Base-by-base conservation (phyloP, 1,284 basidiomycete species). In the Malassezia globosa region DNA sequence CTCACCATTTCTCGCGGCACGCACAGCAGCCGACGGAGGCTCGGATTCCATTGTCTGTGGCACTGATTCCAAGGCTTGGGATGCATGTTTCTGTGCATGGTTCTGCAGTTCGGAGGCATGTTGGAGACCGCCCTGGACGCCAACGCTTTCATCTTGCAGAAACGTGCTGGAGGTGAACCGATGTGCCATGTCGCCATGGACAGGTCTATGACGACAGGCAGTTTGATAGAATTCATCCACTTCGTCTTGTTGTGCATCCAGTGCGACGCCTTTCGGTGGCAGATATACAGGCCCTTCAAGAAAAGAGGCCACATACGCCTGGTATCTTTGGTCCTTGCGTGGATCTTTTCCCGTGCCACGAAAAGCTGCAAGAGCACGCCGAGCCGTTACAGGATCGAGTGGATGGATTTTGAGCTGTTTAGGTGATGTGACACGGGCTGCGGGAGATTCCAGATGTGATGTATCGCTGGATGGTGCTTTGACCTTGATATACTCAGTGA, bases 401-500 rank as follows among this genome's bases (percentile, higher is more conserved):
- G 73, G 72, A 27, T 86, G 82, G 7, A 82, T 63, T 21, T 13
- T 19, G 3, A 27, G n/a, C 2, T 64, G 53, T 2, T 60, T 58
- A 13, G 62, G 49, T 1, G 10, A 31, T n/a, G 75, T 19, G 3
- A 96, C 77, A 2, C 88, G 81, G 52, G 92, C 87, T 43, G 80
- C 79, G n/a, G n/a, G n/a, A n/a, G n/a, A n/a, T n/a, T n/a, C n/a
- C n/a, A n/a, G n/a, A n/a, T n/a, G n/a, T n/a, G n/a, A n/a, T n/a
- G n/a, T n/a, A n/a, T n/a, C n/a, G n/a, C n/a, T n/a, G n/a, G n/a
- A n/a, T n/a, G n/a, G n/a, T 60, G 90, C 87, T 68, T 89, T 90
- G 56, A 83, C 80, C 0, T 88, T 89, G 66, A 96, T 81, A 71
- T 83, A 96, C 40, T 95, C 88, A 64, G 90, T 90, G 3, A 97